phyloP scores from a whole-genome alignment of 2,329 filamentous ascomycete species.

The Phialemonium atrogriseum region DNA sequence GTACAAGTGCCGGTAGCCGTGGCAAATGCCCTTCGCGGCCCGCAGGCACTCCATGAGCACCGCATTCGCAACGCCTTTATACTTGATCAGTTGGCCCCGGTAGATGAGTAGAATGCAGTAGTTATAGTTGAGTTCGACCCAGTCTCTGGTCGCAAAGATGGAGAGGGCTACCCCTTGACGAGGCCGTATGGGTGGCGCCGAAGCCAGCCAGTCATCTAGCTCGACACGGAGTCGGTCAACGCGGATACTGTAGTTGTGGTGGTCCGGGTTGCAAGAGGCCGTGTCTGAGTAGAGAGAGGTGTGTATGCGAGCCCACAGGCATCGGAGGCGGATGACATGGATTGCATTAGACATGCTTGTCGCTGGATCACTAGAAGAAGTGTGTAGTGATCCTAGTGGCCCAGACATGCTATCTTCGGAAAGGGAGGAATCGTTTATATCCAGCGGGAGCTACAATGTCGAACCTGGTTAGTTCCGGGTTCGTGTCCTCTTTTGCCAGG shows the following conservation, averaged over 20 bases:
- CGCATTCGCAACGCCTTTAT: constrained; percentile 7
- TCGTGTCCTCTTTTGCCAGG: too few relatives aligned
- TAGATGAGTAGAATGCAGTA: constrained; percentile 15
- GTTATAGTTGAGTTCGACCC: constrained; percentile 10
- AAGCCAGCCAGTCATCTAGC: constrained; percentile 3
- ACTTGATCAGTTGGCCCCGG: constrained; percentile 12
- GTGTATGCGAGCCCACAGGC: constrained; percentile 3
- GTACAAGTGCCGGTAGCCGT: constrained; percentile 4
- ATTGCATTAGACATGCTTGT: constrained; percentile 4
- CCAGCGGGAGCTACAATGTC: too few relatives aligned
- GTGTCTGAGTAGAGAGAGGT: constrained; percentile 3
- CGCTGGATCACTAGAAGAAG: constrained; percentile 2
- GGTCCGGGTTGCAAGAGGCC: background rate
- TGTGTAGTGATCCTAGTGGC: constrained; percentile 8
- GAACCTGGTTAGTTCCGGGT: too few relatives aligned
- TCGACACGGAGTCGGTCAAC: constrained; percentile 1
- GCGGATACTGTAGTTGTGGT: constrained; percentile 2
- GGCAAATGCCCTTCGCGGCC: constrained; percentile 9
- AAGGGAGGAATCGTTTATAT: constrained; percentile 14
- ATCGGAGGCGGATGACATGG: constrained; percentile 4
- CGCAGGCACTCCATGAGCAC: constrained; percentile 14
- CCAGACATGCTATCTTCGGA: constrained; percentile 8
- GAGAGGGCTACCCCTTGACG: constrained; percentile 3
- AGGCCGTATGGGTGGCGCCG: constrained; percentile 3
- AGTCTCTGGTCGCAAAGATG: constrained; percentile 6